Evolutionary conservation across 73 alveolate genomes (phyloP).

Genomic region (Paramecium sexaurelia): DNA sequence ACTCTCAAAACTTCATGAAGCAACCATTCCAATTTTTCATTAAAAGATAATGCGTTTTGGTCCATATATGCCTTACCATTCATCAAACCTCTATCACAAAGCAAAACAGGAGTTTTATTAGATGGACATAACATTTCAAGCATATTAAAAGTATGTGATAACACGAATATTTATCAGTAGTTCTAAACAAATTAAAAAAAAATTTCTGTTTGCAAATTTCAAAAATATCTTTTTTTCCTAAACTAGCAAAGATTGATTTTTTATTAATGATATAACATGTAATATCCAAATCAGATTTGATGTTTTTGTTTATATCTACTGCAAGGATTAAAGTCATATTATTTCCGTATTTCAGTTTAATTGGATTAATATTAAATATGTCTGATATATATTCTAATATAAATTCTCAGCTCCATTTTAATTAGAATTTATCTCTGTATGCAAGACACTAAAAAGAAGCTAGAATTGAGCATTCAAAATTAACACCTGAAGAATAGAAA

Average conservation of each 20-base stretch:
- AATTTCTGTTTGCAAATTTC: not conserved
- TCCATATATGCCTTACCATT: slow-evolving; percentile 42
- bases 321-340: not conserved
- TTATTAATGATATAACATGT: too few relatives aligned
- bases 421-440: not conserved
- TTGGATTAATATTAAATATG: not conserved
- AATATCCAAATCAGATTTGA: too few relatives aligned
- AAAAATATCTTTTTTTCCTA: not conserved
- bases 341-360: not conserved
- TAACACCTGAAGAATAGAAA: not conserved
- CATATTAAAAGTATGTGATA: not conserved
- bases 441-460: slow-evolving; percentile 34
- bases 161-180: not conserved
- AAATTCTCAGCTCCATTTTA: not conserved
- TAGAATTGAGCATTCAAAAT: slow-evolving; percentile 7
- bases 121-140: not conserved
- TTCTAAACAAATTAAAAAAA: not conserved
- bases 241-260: not conserved
- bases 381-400: slow-evolving; percentile 30
- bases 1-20: not conserved
- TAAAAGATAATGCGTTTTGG: not conserved
- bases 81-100: slow-evolving; percentile 62
- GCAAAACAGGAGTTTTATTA: not conserved
- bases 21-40: not conserved
- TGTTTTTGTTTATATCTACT: not conserved